Evolutionary conservation across 176 grass and related monocot species (phyloP), one percentile per base, ranked within the genome.

Genomic region (Hsuehochloa calcarea): DNA sequence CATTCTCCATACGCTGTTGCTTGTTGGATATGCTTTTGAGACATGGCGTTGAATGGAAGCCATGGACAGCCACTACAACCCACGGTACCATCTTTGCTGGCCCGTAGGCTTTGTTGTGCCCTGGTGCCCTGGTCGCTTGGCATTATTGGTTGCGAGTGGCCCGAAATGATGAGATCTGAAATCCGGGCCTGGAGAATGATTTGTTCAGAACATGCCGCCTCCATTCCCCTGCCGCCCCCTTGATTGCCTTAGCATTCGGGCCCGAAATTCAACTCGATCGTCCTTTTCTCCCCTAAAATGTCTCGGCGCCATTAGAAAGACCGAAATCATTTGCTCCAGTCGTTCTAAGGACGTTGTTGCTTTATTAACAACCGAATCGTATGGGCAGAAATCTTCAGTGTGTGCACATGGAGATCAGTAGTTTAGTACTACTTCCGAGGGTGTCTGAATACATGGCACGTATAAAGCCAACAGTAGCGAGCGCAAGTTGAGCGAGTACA

Each of bases 161-260:
- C 43, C 0, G 23, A 60, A 79, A 90, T 90, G 74, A 90, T 90
- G 80, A 68, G 80, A 87, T 87, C 89, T 79, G 29, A 38, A 84
- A 8, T 68, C 67, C 40, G 5, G 49, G 3, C 68, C 40, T 90
- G 74, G 84, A 79, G 74, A 90, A 90, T 90, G 73, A 90, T 90
- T 72, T 39, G 38, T 19, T 31, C 44, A 29, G 54, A 90, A 55
- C 88, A 65, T 86, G 88, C 78, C 16, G 88, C 78, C 16, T 83
- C 11, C 65, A 19, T 34, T 59, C 37, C n/a, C 58, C 78, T 54
- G 7, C 78, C 54, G 7, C 34, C 15, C 38, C 55, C 78, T 84
- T 60, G 52, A 70, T 89, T 85, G 77, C 69, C 5, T 58, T 16
- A 26, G 25, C 63, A 38, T 68, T 83, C 68, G 73, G 65, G 66